Base-by-base conservation (phyloP, 768 basidiomycete species). In the Tulasnella sp. region DNA sequence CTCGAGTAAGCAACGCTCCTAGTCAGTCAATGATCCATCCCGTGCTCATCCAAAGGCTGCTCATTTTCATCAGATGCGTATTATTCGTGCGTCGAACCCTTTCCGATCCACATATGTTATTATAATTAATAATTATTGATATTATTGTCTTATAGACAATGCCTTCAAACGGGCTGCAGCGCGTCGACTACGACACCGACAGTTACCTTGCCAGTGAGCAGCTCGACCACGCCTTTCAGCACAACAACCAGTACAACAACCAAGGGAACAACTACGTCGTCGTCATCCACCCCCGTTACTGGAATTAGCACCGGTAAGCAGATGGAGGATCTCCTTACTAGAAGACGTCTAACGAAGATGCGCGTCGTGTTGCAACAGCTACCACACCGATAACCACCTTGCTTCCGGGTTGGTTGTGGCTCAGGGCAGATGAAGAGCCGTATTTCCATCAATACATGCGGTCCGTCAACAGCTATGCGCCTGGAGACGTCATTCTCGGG, bases 371-470 rank as follows among this genome's bases (percentile, higher is more conserved):
- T 1, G n/a, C 22, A 19, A 22, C 17, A 55, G 54, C 65, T 42
- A 63, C 64, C 3, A 38, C 49, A 21, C 52, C 62, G 19, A 68
- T 68, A 1, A 46, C 77, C 1, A 81, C 80, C 2, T 74, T 81
- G 24, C 68, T 68, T 5, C 67, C 79, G 11, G 75, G 75, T 4
- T 74, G 77, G 60, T 77, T 77, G 8, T 82, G 80, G 72, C 78
- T 83, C 62, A 77, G 79, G 60, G 76, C 79, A 8, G 79, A 80
- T 78, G 76, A 74, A 59, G 76, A 73, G 34, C 79, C 79, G 2
- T 78, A 80, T 68, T 81, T 80, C 76, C 80, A 80, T 68, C 73
- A 80, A 63, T 82, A 82, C 67, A 76, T 83, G 31, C 76, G 75
- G 44, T 80, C 80, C 1, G 38, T 60, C 43, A 49, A 59, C 25